Conservation (phyloP, 2,329 filamentous ascomycete species). For the Colletotrichum chlorophyti region DNA sequence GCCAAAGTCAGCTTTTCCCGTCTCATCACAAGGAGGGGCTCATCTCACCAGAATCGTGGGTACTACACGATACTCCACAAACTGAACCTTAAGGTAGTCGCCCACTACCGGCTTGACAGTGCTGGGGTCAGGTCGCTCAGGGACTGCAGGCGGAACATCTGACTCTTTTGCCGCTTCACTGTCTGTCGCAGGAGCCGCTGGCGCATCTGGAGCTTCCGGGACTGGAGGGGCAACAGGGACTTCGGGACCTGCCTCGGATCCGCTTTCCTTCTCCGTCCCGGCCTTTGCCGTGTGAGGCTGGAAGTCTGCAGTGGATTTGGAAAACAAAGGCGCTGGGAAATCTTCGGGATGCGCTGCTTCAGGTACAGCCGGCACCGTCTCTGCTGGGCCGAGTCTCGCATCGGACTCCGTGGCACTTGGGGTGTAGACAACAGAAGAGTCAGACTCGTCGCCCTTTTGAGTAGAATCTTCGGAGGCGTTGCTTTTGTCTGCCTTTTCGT, state of each 20-base stretch:
- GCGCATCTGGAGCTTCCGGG: slow-evolving; percentile 17
- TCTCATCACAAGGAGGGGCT: not conserved
- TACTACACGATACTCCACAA: slow-evolving; percentile 92
- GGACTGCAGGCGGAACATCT: slow-evolving; percentile 22
- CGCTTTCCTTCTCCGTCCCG: not conserved
- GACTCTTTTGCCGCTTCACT: slow-evolving; percentile 10
- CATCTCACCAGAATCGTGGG: slow-evolving; percentile 87
- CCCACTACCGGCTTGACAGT: slow-evolving; percentile 78
- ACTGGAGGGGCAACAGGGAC: not conserved
- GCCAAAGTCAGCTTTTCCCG: not conserved
- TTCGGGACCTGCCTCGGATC: slow-evolving; percentile 34
- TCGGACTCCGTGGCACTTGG: slow-evolving; percentile 21
- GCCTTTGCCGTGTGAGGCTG: not conserved
- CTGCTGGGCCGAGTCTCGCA: slow-evolving; percentile 11
- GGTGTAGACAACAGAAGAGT: slow-evolving; percentile 35
- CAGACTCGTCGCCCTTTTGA: slow-evolving; percentile 34
- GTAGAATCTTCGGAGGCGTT: slow-evolving; percentile 10
- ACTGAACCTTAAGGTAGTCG: slow-evolving; percentile 93
- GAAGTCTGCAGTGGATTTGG: slow-evolving; percentile 38
- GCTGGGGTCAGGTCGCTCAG: slow-evolving; percentile 27
- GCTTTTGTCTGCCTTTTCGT: slow-evolving; percentile 14
- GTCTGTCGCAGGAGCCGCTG: slow-evolving; percentile 1
- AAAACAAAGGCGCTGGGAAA: slow-evolving; percentile 71
- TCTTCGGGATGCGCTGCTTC: slow-evolving; percentile 65
- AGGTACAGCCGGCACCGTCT: not conserved